These are phyloP conservation scores for Cicer yamashitae DNA, from an alignment of 306 rosid species.

Conservation along the genomic window DNA sequence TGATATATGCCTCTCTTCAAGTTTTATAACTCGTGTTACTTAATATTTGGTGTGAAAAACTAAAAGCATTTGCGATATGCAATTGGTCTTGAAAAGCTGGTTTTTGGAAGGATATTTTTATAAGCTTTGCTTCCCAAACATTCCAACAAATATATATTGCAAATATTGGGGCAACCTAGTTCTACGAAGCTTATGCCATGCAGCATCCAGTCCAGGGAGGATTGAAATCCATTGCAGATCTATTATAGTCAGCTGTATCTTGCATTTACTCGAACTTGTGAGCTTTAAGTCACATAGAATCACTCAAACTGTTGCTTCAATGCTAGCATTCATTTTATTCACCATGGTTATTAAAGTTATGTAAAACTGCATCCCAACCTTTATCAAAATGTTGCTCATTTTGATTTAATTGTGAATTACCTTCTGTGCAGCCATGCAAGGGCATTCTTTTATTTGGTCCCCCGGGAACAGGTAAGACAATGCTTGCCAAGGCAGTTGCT, in stretches of 20 bases:
- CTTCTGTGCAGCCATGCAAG: constrained; percentile 87
- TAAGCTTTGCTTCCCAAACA: not conserved
- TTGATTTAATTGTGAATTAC: constrained; percentile 34
- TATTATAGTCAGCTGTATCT: not conserved
- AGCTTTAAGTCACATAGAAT: not conserved
- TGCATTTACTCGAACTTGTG: not conserved
- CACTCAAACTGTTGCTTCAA: not conserved
- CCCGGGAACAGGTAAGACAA: constrained; percentile 99
- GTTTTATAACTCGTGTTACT: not conserved
- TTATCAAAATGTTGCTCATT: constrained; percentile 17
- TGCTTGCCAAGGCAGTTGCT: constrained; percentile 99
- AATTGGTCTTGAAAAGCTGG: constrained; percentile 20
- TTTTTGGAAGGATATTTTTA: not conserved
- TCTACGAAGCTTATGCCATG: not conserved
- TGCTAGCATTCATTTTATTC: not conserved
- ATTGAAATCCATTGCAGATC: not conserved
- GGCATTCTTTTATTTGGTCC: constrained; percentile 99
- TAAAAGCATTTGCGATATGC: constrained; percentile 6
- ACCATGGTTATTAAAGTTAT: not conserved
- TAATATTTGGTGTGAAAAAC: not conserved
- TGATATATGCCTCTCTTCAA: not conserved
- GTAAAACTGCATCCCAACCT: not conserved
- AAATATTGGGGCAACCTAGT: not conserved
- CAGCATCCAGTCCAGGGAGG: not conserved
- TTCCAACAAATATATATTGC: not conserved